These are phyloP conservation scores for Phialophora verrucosa DNA, from an alignment of 2,329 filamentous ascomycete species.

Conservation along the genomic window DNA sequence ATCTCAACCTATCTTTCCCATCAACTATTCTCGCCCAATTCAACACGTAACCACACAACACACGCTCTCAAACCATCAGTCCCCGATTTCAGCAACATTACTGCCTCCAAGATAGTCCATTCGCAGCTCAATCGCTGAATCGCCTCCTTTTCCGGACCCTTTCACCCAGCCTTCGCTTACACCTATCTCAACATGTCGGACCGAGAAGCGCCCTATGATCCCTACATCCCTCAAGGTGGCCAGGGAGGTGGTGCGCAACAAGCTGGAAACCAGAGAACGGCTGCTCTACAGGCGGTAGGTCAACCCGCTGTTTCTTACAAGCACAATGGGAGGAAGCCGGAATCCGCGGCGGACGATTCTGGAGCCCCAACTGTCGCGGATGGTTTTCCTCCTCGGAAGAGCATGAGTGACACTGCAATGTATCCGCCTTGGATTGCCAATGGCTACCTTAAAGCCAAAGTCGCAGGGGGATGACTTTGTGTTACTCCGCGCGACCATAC, in stretches of 20 bases:
- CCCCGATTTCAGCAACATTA: background rate
- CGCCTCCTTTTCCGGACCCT: constrained; percentile 18
- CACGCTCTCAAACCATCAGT: background rate
- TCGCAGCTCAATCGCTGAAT: background rate
- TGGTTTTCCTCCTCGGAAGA: background rate
- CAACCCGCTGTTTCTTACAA: background rate
- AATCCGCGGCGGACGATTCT: constrained; percentile 1
- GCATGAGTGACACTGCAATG: background rate
- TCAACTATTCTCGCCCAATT: constrained; percentile 20
- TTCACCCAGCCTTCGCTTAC: constrained; percentile 5
- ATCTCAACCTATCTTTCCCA: constrained; percentile 26
- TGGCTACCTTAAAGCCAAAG: background rate
- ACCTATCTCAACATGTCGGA: constrained; percentile 56
- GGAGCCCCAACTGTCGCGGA: constrained; percentile 24
- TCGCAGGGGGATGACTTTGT: background rate
- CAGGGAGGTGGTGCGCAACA: constrained; percentile 45
- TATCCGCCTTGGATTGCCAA: background rate
- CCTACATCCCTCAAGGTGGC: constrained; percentile 77
- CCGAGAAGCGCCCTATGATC: constrained; percentile 76
- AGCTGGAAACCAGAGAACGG: constrained; percentile 68
- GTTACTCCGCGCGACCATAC: background rate
- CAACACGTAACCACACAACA: constrained; percentile 11
- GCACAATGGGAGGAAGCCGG: constrained; percentile 1
- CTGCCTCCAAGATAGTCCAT: background rate
- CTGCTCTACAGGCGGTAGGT: constrained; percentile 83